Evolutionary conservation across 1,284 basidiomycete genomes (phyloP).

Genomic region (Trichosporon sp.): DNA sequence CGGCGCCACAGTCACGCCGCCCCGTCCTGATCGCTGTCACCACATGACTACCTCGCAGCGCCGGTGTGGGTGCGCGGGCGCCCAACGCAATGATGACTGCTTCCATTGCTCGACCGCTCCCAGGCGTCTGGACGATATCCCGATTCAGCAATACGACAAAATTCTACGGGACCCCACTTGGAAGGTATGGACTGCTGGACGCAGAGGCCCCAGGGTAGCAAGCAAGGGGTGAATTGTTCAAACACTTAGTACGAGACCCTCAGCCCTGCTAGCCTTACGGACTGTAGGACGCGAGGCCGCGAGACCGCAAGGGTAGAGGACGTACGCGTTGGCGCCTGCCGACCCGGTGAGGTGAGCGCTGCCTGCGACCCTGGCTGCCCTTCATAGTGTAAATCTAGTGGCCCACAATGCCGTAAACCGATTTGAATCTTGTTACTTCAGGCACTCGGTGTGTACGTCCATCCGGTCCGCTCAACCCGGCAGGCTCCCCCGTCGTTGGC

Average conservation of each 20-base stretch:
- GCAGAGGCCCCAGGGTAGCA: not conserved
- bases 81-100: not conserved
- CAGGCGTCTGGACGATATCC: not conserved
- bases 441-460: not conserved
- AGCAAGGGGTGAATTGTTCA: not conserved
- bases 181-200: not conserved
- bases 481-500: not conserved
- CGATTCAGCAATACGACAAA: not conserved
- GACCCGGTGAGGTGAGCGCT: not conserved
- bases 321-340: not conserved
- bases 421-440: not conserved
- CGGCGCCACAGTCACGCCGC: not conserved
- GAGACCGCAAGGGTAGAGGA: not conserved
- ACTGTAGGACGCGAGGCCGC: not conserved
- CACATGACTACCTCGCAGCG: not conserved
- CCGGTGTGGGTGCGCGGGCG: not conserved
- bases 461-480: not conserved
- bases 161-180: constrained; percentile 1
- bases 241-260: not conserved
- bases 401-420: not conserved
- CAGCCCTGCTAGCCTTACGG: not conserved
- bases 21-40: not conserved
- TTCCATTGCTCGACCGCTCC: not conserved
- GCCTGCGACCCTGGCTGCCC: not conserved
- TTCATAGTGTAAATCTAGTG: not conserved